Evolutionary conservation across 2,329 filamentous ascomycete species (phyloP).

Genomic region (Chalaropsis ovoidea): DNA sequence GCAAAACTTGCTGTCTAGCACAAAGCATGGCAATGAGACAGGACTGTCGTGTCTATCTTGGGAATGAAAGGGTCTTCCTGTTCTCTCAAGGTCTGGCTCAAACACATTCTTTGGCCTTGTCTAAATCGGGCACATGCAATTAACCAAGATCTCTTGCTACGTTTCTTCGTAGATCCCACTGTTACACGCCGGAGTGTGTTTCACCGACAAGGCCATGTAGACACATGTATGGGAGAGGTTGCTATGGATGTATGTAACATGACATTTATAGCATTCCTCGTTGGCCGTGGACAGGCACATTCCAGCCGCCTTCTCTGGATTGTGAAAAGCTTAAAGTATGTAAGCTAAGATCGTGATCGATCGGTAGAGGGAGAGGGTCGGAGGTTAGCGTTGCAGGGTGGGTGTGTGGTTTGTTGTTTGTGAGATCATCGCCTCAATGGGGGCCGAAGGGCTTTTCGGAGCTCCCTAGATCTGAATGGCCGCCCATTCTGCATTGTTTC

Average conservation of each 20-base stretch:
- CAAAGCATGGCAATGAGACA: too few relatives aligned
- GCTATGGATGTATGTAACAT: conserved; percentile 4
- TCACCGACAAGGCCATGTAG: not conserved
- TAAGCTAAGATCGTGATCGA: not conserved
- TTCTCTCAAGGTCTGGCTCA: too few relatives aligned
- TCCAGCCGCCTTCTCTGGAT: not conserved
- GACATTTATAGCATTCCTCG: conserved; percentile 10
- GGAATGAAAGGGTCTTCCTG: too few relatives aligned
- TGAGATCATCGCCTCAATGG: not conserved
- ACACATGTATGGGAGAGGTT: not conserved
- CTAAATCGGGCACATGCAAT: too few relatives aligned
- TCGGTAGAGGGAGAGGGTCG: not conserved
- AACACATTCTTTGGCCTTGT: too few relatives aligned
- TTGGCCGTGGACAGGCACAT: not conserved
- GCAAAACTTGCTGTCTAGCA: too few relatives aligned
- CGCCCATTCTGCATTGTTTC: not conserved
- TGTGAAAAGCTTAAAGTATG: not conserved
- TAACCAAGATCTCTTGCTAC: not conserved
- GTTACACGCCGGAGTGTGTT: not conserved
- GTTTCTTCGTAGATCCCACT: not conserved
- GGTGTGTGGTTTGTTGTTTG: not conserved
- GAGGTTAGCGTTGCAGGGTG: not conserved
- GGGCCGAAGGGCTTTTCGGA: not conserved
- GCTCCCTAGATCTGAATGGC: not conserved
- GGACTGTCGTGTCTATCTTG: too few relatives aligned